A percentile compares a stretch with the other conserved stretches of the same genome.
phyloP scores from a whole-genome alignment of 208 protist genomes.

The Acanthamoeba healyi region DNA sequence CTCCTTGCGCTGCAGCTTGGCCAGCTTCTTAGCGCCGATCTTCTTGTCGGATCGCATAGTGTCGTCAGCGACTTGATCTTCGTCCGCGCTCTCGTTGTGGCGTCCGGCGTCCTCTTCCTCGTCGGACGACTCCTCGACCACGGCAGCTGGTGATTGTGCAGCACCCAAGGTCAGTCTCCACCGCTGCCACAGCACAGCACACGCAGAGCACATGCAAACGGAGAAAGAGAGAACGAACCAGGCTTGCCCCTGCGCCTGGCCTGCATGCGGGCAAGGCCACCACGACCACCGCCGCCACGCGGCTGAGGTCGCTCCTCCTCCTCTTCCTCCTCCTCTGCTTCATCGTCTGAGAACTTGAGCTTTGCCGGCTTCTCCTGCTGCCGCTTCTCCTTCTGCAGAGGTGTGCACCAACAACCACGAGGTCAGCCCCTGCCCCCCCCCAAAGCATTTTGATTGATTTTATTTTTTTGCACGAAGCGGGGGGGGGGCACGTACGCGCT shows the following conservation, averaged over 20 bases:
- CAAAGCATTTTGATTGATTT: too few species aligned
- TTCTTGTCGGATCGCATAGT: not conserved
- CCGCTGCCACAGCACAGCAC: too few species aligned
- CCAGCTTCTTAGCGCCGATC: constrained; percentile 11
- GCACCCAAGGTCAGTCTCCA: too few species aligned
- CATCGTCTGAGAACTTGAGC: not conserved
- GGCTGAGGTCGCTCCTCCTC: not conserved
- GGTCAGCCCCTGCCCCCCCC: too few species aligned
- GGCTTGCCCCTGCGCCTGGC: not conserved
- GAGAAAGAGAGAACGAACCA: not conserved
- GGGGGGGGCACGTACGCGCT: too few species aligned
- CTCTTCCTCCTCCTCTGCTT: not conserved
- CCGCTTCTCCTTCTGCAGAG: not conserved
- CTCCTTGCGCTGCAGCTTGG: constrained; percentile 1
- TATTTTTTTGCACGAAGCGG: not conserved
- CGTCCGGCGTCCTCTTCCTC: not conserved
- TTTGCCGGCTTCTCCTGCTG: not conserved
- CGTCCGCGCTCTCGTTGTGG: not conserved
- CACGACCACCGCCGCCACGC: not conserved
- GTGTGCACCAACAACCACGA: too few species aligned
- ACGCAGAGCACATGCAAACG: too few species aligned
- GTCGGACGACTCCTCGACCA: not conserved
- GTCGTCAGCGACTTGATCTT: not conserved
- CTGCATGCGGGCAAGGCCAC: constrained; percentile 7
- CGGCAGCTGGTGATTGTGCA: not conserved